Conservation (phyloP, 371 early-diverging fungal species). For the Mortierella polycephala region DNA sequence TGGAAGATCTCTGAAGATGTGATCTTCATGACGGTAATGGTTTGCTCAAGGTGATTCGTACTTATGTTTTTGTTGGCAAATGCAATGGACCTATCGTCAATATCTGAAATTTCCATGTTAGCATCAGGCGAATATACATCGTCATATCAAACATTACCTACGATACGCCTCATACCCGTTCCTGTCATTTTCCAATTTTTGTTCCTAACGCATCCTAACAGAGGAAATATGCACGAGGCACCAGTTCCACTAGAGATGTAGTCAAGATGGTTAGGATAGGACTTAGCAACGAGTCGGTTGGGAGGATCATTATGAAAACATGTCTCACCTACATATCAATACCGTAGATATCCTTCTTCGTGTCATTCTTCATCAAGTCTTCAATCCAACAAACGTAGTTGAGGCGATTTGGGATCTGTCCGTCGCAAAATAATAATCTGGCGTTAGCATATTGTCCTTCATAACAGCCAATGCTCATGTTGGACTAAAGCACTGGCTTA, state of each 20-base stretch:
- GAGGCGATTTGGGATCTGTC: constrained; percentile 47
- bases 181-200: constrained; percentile 58
- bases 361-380: constrained; percentile 23
- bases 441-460: background rate
- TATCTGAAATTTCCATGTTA: constrained; percentile 13
- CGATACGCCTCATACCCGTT: constrained; percentile 42
- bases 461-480: background rate
- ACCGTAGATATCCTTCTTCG: constrained; percentile 5
- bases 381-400: constrained; percentile 53
- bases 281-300: background rate
- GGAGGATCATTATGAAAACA: background rate
- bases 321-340: constrained; percentile 34
- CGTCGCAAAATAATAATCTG: background rate
- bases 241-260: constrained; percentile 63
- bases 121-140: background rate
- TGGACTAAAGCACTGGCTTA: constrained; percentile 1
- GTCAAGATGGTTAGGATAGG: background rate
- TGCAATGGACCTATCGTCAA: constrained; percentile 29
- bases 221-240: constrained; percentile 69
- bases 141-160: too few species aligned
- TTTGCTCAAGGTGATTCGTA: constrained; percentile 20
- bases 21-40: constrained; percentile 27
- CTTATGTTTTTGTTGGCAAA: constrained; percentile 26
- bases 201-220: constrained; percentile 59
- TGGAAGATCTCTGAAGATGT: constrained; percentile 15